Base-by-base conservation (phyloP, 495 filamentous ascomycete species). In the Neurospora sp. region DNA sequence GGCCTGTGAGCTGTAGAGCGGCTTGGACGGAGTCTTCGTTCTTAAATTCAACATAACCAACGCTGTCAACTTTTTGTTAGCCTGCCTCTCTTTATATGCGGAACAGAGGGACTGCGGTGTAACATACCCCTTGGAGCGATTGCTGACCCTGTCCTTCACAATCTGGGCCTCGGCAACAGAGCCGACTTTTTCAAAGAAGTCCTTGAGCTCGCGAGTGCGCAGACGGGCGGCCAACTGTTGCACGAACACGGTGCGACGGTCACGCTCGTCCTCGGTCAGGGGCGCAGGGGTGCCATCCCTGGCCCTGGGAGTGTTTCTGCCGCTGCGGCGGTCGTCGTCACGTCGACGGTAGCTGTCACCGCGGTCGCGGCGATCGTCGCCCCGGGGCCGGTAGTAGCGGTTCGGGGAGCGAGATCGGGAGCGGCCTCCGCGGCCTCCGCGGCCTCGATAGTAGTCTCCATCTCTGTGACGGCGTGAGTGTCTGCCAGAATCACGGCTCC, bases 31-130 rank as follows among this genome's bases (percentile, higher is more conserved):
- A 97, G 75, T 95, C 93, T 87, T 98, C 96, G 79, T 92, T 89
- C 79, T 94, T 96, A 83, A 99, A 99, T 86, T 99, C 96, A 83
- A 99, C 96, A 80, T 99, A 99, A 78, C 96, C 96, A 80, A 99
- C 96, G 83, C 96, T 99, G 75, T 40, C 40, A 7, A 39, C 69
- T 27, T 27, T 4, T 27, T 75, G 72, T 88, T 77, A 86, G 83
- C 78, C 44, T 75, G 40, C 53, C 35, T 59, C 16, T 6, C 70
- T 73, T 72, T 17, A 17, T 8, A 14, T 3, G 16, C 16, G 38
- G 10, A 40, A 8, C 12, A 22, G 73, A 72, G 65, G 53, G 61
- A 72, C 27, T 10, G 31, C n/a, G 70, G 70, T 31, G 20, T 31
- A 22, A 86, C 90, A 75, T 86, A 98, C 96, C 96, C 96, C 88